Evolutionary conservation across 306 rosid genomes (phyloP), one percentile per base, ranked within the genome.

Genomic region (Leucaena leucocephala): DNA sequence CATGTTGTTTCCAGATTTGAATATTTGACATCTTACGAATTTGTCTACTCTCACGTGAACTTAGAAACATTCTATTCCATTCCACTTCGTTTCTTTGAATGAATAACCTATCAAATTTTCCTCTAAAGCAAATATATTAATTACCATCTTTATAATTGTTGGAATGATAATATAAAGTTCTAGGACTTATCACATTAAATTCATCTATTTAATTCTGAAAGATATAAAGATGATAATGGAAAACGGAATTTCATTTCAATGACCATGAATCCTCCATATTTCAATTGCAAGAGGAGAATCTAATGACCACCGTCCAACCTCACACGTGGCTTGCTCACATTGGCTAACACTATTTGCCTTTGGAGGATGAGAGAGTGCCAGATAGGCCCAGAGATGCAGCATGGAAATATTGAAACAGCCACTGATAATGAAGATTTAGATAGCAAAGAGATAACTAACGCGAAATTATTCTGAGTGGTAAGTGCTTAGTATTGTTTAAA

Each of bases 401-500:
- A 57, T 3, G 13, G 63, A 57, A 21, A 57, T 57, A 14, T 57
- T 57, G 35, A n/a, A 57, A 57, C 63, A 19, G 27, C 63, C 63
- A 57, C 21, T 57, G 63, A 57, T 35, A 21, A 8, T 57, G 63
- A 57, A 57, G 63, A 57, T 57, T 57, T 57, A n/a, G n/a, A n/a
- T n/a, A n/a, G n/a, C n/a, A n/a, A n/a, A n/a, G n/a, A n/a, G n/a
- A n/a, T n/a, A n/a, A n/a, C n/a, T n/a, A n/a, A n/a, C n/a, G n/a
- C n/a, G n/a, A n/a, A n/a, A n/a, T n/a, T n/a, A n/a, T n/a, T n/a
- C n/a, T n/a, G n/a, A n/a, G n/a, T n/a, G n/a, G n/a, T n/a, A n/a
- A n/a, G n/a, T n/a, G n/a, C n/a, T n/a, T n/a, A n/a, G n/a, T n/a
- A n/a, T n/a, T n/a, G n/a, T n/a, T n/a, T n/a, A n/a, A n/a, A n/a